Base-by-base conservation (phyloP, 192 early-diverging fungal species). In the Powellomyces hirtus region DNA sequence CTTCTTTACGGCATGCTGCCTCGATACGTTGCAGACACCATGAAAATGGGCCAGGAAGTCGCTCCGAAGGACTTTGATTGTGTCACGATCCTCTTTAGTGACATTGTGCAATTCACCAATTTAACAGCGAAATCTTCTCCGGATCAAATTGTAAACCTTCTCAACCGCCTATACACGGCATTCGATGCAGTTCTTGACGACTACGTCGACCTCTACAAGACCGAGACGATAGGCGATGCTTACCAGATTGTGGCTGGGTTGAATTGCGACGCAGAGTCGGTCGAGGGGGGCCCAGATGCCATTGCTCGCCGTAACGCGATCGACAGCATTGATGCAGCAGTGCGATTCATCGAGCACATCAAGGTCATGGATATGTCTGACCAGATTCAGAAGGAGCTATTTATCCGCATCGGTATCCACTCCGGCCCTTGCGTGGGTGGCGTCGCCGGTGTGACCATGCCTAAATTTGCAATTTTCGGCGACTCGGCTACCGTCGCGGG, bases 151-250 rank as follows among this genome's bases (percentile, higher is more conserved):
- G 70, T 81, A 33, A 72, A 74, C 29, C 62, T 81, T 4, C 73
- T 81, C 36, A 77, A 81, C 71, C 64, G 75, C 36, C 70, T 81
- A 20, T 81, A 81, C 73, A 75, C 73, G 33, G 64, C 59, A 13
- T 75, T 81, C 59, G 79, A 81, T 53, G 68, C 73, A 6, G 63
- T 68, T 34, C 62, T 81, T 33, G 79, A 77, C 44, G 71, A 77
- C 34, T 81, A 77, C 60, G 49, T 59, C 36, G 75, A 77, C 46
- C 24, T 81, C 20, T 81, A 75, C 69, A 81, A 81, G 65, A 72
- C 77, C 5, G 79, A 81, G 55, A 81, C 79, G 1, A 74, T 81
- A 55, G 79, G 79, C 36, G 79, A 81, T 62, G 79, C 79, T 20
- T 81, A 81, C 63, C 71, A 72, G 60, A 44, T 81, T 38, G 75